Evolutionary conservation across 345 rosid species (phyloP).

Genomic region (Trapa incisa): DNA sequence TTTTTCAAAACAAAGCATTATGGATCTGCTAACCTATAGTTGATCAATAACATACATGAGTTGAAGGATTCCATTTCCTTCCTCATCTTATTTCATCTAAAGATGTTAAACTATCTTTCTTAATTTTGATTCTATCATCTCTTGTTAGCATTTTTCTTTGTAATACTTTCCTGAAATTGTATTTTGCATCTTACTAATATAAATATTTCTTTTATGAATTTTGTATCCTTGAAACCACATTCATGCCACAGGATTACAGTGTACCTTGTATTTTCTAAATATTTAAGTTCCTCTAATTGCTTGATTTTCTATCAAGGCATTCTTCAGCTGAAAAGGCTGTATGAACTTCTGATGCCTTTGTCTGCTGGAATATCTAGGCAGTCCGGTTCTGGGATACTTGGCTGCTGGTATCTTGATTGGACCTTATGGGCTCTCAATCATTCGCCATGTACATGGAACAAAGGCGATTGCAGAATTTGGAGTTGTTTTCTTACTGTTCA

Average conservation of each 20-base stretch:
- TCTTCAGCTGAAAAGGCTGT: background rate
- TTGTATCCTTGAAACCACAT: background rate
- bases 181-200: background rate
- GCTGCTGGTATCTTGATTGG: constrained; percentile 99
- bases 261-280: background rate
- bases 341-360: constrained; percentile 17
- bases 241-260: background rate
- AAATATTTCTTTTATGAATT: no score
- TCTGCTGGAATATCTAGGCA: constrained; percentile 57
- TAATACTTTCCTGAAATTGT: background rate
- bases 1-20: background rate
- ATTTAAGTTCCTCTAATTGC: no score
- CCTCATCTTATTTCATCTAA: background rate
- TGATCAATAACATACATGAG: background rate
- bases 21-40: background rate
- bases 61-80: background rate
- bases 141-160: background rate
- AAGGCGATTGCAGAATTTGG: constrained; percentile 99
- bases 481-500: constrained; percentile 91
- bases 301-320: background rate
- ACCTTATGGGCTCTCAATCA: constrained; percentile 92
- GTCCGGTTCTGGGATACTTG: constrained; percentile 98
- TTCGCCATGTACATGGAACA: constrained; percentile 94
- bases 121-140: background rate
- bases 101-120: background rate